Evolutionary conservation across 2,329 filamentous ascomycete species (phyloP).

Genomic region (Xenosphaeropsis pyriputrescens): DNA sequence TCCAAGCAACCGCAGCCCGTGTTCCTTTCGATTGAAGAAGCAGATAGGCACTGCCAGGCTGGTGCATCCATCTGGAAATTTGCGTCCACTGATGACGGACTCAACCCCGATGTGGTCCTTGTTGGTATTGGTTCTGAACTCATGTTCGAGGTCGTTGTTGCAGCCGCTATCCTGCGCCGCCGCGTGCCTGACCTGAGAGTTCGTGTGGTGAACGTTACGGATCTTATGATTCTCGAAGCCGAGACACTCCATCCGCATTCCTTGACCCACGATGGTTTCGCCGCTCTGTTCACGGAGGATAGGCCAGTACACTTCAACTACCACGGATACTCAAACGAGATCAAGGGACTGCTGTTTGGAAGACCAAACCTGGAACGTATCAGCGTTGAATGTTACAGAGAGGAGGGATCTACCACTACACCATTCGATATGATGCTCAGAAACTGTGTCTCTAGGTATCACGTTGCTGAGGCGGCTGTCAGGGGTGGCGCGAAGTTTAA

Average conservation of each 20-base stretch:
- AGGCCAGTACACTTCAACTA: conserved; percentile 49
- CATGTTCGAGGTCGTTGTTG: conserved; percentile 49
- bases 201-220: conserved; percentile 50
- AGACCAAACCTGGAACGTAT: conserved; percentile 34
- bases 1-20: conserved; percentile 51
- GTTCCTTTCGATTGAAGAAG: conserved; percentile 43
- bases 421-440: conserved; percentile 57
- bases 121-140: conserved; percentile 51
- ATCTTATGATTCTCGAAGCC: conserved; percentile 45
- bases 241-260: conserved; percentile 43
- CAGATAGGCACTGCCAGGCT: conserved; percentile 40
- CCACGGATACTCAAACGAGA: conserved; percentile 46
- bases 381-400: conserved; percentile 41
- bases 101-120: conserved; percentile 45
- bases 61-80: conserved; percentile 49
- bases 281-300: conserved; percentile 40
- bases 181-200: conserved; percentile 36
- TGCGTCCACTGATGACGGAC: conserved; percentile 38
- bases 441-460: conserved; percentile 43
- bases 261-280: conserved; percentile 33
- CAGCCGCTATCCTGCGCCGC: conserved; percentile 36
- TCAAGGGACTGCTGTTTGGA: conserved; percentile 47
- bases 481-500: conserved; percentile 30
- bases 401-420: conserved; percentile 53
- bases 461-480: conserved; percentile 40